Conservation (phyloP, 208 protist species). For the Herpetomonas samuelpessoai region DNA sequence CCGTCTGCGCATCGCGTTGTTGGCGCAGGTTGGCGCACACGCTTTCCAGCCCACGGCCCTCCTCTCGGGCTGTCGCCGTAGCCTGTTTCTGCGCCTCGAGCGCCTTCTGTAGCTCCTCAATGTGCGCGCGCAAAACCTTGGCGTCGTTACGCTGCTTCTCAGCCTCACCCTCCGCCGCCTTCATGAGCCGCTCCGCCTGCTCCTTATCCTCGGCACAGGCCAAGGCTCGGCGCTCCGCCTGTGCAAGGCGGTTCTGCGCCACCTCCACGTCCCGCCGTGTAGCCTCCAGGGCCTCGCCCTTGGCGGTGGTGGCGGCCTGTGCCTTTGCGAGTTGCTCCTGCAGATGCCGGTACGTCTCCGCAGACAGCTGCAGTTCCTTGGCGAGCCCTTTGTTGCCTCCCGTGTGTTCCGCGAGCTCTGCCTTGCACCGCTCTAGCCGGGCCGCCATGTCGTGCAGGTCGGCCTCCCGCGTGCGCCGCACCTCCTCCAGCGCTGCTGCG, state of each 20-base stretch:
- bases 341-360: slow-evolving; percentile 28
- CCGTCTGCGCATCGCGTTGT: not conserved
- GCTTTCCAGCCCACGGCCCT: not conserved
- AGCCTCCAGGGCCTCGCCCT: slow-evolving; percentile 15
- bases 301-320: slow-evolving; percentile 9
- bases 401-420: slow-evolving; percentile 38
- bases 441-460: slow-evolving; percentile 44
- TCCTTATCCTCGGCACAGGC: slow-evolving; percentile 17
- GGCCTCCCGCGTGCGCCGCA: slow-evolving; percentile 28
- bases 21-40: slow-evolving; percentile 5
- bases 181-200: slow-evolving; percentile 19
- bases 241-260: slow-evolving; percentile 14
- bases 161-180: slow-evolving; percentile 20
- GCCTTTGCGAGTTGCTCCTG: slow-evolving; percentile 19
- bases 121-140: slow-evolving; percentile 5
- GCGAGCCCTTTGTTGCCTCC: slow-evolving; percentile 44
- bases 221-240: slow-evolving; percentile 15
- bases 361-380: slow-evolving; percentile 32
- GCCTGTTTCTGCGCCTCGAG: slow-evolving; percentile 2
- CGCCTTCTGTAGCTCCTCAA: slow-evolving; percentile 7
- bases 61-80: not conserved
- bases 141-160: slow-evolving; percentile 17
- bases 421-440: slow-evolving; percentile 41
- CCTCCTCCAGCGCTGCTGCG: slow-evolving; percentile 25
- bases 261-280: slow-evolving; percentile 20